These are phyloP conservation scores for Thermothelomyces thermophilus DNA, from an alignment of 2,329 filamentous ascomycete genomes.

Conservation along the genomic window DNA sequence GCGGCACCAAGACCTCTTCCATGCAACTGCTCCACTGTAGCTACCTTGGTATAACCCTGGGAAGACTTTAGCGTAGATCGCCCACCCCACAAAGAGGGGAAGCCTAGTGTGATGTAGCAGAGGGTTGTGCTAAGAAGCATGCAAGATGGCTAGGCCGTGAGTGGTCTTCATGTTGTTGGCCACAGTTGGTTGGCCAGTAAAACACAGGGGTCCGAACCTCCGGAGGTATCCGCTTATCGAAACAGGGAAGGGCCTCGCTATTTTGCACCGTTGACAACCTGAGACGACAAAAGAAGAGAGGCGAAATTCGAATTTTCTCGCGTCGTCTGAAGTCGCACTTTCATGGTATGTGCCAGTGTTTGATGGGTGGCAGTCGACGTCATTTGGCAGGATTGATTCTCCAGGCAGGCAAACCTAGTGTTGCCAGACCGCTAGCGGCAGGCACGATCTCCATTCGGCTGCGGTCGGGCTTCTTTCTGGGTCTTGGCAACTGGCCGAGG, in stretches of 20 bases:
- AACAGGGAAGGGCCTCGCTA: too few relatives aligned
- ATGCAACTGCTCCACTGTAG: constrained; percentile 9
- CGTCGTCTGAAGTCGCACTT: neutral
- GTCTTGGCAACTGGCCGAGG: constrained; percentile 7
- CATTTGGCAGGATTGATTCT: constrained; percentile 6
- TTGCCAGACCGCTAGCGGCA: neutral
- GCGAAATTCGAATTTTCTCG: neutral
- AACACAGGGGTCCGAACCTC: neutral
- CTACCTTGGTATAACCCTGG: neutral
- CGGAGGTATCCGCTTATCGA: neutral
- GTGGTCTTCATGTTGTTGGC: neutral
- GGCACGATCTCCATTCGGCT: neutral
- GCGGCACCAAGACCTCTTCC: constrained; percentile 1
- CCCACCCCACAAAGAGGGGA: constrained; percentile 7
- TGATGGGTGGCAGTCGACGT: constrained; percentile 9
- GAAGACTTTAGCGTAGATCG: constrained; percentile 13
- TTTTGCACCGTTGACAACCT: neutral
- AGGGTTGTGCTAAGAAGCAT: neutral
- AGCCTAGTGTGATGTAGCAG: neutral
- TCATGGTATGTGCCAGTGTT: neutral
- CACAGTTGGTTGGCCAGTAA: neutral
- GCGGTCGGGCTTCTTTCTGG: too few relatives aligned
- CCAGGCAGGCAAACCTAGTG: neutral
- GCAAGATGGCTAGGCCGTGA: neutral
- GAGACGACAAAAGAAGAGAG: neutral